Evolutionary conservation across 1,139 yeast genomes (phyloP), one percentile per base, ranked within the genome.

Genomic region (Saccharomycopsis crataegensis): DNA sequence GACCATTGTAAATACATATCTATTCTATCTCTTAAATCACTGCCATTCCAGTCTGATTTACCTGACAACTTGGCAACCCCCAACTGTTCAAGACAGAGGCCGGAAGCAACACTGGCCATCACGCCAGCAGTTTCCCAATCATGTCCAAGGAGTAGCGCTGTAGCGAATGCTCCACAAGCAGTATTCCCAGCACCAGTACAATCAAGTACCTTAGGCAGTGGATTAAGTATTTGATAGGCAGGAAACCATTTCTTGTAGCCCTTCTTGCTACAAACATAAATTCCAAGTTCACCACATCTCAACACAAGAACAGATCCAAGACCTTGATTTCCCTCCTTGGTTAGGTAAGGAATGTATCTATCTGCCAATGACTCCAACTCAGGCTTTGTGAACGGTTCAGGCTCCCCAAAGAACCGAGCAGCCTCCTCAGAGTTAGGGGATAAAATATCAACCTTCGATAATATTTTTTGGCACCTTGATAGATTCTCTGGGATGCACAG

Each of bases 111-210:
- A 57, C 80, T 86, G 0, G 91, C 97, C 62, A 80, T 79, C 0
- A 85, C 70, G 1, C 84, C 82, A 0, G 83, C 89, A 1, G 71
- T 63, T 0, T 67, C 63, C 71, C 86, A 71, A 64, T 85, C 78
- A 1, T 62, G 58, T 37, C 78, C 70, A 46, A 82, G 63, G 1
- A 71, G 68, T 58, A 76, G 79, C 0, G 83, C 94, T 6, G 83
- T 72, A 11, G 84, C 76, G 62, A 87, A 80, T 0, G 85, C 96
- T 0, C 97, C 97, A 56, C 93, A 79, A 66, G 85, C 90, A 0
- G 94, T 75, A 65, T 91, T 91, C 0, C 98, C 98, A 2, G 96
- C 96, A 0, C 98, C 98, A 0, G 97, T 91, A 0, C 96, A 96
- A 65, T 91, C 98, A 2, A 81, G 70, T 1, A 90, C 93, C 40